phyloP scores from a whole-genome alignment of 306 rosid species.

The Citrullus mucosospermus region DNA sequence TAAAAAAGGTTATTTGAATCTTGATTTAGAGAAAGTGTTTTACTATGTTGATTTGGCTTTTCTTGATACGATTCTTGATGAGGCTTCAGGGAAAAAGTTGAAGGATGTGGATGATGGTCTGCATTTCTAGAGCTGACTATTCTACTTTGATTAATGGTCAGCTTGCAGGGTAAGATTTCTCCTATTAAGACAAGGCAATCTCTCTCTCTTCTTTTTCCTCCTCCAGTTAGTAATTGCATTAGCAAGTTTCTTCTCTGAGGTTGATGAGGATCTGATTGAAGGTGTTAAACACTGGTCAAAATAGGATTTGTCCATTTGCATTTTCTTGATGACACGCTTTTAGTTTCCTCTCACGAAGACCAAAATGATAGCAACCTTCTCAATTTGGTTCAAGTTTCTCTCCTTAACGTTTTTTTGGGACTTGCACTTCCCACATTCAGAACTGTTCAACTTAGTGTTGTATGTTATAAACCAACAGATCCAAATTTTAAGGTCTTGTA shows the following conservation, averaged over 20 bases:
- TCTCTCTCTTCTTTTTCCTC: not conserved
- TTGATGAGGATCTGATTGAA: not conserved
- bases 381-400: not conserved
- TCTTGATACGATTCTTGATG: too few relatives aligned
- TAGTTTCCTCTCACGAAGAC: not conserved
- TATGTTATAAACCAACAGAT: not conserved
- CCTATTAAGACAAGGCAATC: not conserved
- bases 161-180: not conserved
- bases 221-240: not conserved
- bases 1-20: too few relatives aligned
- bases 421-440: not conserved
- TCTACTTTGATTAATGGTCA: not conserved
- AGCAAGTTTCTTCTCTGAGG: not conserved
- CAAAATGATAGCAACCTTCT: not conserved
- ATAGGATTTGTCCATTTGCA: not conserved
- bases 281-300: not conserved
- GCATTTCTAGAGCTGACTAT: too few relatives aligned
- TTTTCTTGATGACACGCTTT: not conserved
- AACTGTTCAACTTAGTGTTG: not conserved
- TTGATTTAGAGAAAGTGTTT: too few relatives aligned
- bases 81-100: too few relatives aligned
- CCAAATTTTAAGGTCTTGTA: not conserved
- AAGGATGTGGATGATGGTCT: too few relatives aligned
- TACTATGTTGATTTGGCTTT: too few relatives aligned
- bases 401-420: not conserved